Percentiles rank a stretch among this genome's conserved stretches.
phyloP scores from a whole-genome alignment of 1,139 yeast genomes.

The Diutina scorzettiae region DNA sequence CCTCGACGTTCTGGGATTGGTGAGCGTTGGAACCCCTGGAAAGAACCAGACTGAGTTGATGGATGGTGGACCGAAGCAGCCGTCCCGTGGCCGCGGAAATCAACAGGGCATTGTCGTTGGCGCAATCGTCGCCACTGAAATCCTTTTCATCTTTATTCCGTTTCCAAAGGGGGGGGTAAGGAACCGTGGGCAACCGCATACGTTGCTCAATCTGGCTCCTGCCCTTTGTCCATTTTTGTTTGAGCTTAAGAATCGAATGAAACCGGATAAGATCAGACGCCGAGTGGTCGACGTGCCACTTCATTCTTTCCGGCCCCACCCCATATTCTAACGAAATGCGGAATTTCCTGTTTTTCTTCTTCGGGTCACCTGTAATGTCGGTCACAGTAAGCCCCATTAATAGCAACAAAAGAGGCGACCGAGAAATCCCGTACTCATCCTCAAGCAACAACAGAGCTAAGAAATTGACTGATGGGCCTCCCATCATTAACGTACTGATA shows the following conservation, averaged over 20 bases:
- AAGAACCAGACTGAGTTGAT: neutral
- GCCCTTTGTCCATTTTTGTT: neutral
- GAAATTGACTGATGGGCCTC: conserved; percentile 70
- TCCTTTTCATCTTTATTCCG: neutral
- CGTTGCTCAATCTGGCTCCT: neutral
- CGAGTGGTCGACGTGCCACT: conserved; percentile 71
- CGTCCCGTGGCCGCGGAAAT: neutral
- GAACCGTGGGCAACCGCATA: neutral
- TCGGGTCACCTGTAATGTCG: conserved; percentile 32
- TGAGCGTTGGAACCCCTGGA: neutral
- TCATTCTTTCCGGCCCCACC: conserved; percentile 63
- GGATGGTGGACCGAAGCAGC: neutral
- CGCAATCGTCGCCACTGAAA: neutral
- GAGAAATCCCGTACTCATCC: conserved; percentile 65
- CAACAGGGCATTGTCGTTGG: neutral
- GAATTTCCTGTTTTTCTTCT: conserved; percentile 42
- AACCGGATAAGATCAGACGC: conserved; percentile 59
- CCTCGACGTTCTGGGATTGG: neutral
- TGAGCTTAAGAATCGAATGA: conserved; percentile 55
- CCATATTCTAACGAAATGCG: conserved; percentile 79
- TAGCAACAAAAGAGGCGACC: conserved; percentile 74
- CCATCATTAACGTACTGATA: conserved; percentile 52
- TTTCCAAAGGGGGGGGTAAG: neutral
- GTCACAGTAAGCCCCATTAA: conserved; percentile 56
- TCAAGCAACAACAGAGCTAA: conserved; percentile 64